Base-by-base conservation (phyloP, 106 monocot species). In the Allium sativum region DNA sequence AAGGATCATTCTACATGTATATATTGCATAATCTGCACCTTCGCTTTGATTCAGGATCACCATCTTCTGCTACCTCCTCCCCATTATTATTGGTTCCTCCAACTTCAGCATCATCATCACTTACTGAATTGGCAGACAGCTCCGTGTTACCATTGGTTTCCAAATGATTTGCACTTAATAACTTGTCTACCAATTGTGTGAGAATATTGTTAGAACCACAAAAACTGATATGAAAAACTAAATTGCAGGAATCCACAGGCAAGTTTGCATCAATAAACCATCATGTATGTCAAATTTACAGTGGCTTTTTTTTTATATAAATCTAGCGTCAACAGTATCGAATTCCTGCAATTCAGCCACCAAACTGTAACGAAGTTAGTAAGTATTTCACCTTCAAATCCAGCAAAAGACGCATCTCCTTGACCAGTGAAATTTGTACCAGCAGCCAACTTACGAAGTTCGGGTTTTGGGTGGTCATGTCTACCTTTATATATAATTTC, bases 381-480 rank as follows among this genome's bases (percentile, higher is more conserved):
- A 51, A 55, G 10, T 13, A 7, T 45, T 68, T 46, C 57, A 84
- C 84, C 81, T 68, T 78, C 81, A 65, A 15, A 60, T 43, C 48
- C 53, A 58, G 64, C 21, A 47, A 62, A 18, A 41, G 54, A 79
- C 70, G 82, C 86, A 43, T 77, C 87, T 75, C 63, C 87, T 70
- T 77, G 83, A 44, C 71, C 18, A 12, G 65, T 72, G 47, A 74
- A 65, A 69, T 75, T 58, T 18, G 79, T 61, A 71, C 84, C 86
- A 68, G 62, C 69, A 17, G 81, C 77, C 66, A 82, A 62, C 66
- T 84, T 59, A 21, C 87, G 81, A 53, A 84, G 81, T 44, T 84
- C 79, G 43, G 95, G 95, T 71, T 96, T 96, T 58, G 90, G 87
- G 78, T 96, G 95, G 72, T 90, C 83, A 80, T 96, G 93, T 16